Conservation (phyloP, 2,329 filamentous ascomycete genomes). For the Cladophialophora carrionii region DNA sequence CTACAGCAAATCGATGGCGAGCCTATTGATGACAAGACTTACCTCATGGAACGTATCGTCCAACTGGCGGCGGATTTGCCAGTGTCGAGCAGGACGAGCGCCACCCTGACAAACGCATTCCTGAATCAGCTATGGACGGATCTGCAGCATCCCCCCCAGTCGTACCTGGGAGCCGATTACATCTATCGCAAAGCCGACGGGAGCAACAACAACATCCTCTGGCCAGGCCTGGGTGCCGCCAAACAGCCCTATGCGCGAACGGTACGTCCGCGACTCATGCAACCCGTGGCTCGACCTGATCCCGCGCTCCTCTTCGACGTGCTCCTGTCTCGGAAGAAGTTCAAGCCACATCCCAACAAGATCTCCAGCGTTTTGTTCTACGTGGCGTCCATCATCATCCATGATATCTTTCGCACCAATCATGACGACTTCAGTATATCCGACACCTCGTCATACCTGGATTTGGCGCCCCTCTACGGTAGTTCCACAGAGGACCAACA, state of each 20-base stretch:
- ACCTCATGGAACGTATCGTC: conserved; percentile 63
- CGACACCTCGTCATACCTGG: conserved; percentile 73
- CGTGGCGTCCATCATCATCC: conserved; percentile 69
- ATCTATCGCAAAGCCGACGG: conserved; percentile 46
- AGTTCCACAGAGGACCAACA: conserved; percentile 66
- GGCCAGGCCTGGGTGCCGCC: conserved; percentile 67
- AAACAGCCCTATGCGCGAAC: conserved; percentile 70
- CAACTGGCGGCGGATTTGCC: conserved; percentile 48
- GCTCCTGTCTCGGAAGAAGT: conserved; percentile 64
- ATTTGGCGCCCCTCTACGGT: conserved; percentile 73
- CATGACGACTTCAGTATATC: conserved; percentile 65
- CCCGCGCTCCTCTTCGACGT: conserved; percentile 69
- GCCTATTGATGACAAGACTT: conserved; percentile 63
- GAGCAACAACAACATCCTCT: conserved; percentile 59
- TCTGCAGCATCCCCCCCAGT: conserved; percentile 59
- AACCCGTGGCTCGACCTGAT: conserved; percentile 65
- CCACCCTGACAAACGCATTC: conserved; percentile 54
- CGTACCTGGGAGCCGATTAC: conserved; percentile 47
- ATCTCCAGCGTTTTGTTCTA: conserved; percentile 77
- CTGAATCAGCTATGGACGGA: conserved; percentile 59
- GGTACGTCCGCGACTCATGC: conserved; percentile 61
- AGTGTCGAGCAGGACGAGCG: conserved; percentile 43
- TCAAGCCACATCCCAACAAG: conserved; percentile 68
- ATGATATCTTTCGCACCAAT: conserved; percentile 68
- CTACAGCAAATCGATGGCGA: conserved; percentile 54